Evolutionary conservation across 805 yeast species (phyloP).

Genomic region (Suhomyces sp.): DNA sequence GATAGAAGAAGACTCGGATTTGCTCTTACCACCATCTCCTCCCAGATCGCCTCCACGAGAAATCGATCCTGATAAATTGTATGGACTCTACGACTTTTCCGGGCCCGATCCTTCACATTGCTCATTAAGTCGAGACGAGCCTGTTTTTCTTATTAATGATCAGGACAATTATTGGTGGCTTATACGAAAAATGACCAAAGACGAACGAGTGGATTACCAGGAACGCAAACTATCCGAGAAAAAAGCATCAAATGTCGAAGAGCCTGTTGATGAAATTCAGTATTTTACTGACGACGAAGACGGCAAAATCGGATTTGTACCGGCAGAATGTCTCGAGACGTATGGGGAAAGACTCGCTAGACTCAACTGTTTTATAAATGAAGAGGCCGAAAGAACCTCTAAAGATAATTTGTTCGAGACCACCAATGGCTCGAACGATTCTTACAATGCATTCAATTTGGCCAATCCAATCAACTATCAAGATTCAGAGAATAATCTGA

Average conservation of each 20-base stretch:
- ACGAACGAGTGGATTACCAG: conserved; percentile 34
- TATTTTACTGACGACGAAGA: conserved; percentile 41
- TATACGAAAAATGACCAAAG: conserved; percentile 47
- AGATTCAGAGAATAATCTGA: conserved; percentile 4
- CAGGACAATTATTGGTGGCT: conserved; percentile 97
- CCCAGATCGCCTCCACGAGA: conserved; percentile 78
- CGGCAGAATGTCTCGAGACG: conserved; percentile 93
- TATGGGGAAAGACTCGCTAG: conserved; percentile 89
- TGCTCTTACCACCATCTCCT: conserved; percentile 55
- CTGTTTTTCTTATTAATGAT: conserved; percentile 79
- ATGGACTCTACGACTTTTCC: conserved; percentile 80
- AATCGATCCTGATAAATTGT: conserved; percentile 75
- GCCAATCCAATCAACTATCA: conserved; percentile 8
- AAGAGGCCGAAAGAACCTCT: conserved; percentile 50
- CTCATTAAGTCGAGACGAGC: conserved; percentile 72
- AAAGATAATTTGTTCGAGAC: conserved; percentile 9
- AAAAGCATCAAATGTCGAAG: conserved; percentile 8
- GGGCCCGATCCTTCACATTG: conserved; percentile 96
- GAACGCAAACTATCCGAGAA: conserved; percentile 9
- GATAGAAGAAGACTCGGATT: conserved; percentile 40
- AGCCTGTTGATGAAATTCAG: conserved; percentile 6
- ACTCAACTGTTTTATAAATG: conserved; percentile 88
- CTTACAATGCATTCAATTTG: conserved; percentile 1
- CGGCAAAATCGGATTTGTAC: conserved; percentile 87
- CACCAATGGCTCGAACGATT: background rate